These are phyloP conservation scores for Tripterygium wilfordii DNA, from an alignment of 177 flowering plant species.

Conservation along the genomic window DNA sequence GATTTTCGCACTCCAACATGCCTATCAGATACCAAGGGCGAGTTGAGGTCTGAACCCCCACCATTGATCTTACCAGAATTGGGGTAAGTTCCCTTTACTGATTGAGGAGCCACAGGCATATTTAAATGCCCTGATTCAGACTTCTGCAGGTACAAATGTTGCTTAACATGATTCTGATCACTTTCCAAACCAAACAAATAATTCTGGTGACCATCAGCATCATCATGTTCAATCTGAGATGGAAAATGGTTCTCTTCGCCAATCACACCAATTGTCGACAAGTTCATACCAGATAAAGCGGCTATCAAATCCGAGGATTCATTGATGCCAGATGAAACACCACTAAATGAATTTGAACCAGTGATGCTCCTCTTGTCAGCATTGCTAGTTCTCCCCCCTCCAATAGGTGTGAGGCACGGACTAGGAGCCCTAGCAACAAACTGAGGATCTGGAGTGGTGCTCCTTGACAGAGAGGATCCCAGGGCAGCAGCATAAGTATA, in stretches of 20 bases:
- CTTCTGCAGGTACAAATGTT: constrained; percentile 31
- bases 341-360: constrained; percentile 39
- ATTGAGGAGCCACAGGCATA: constrained; percentile 24
- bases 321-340: constrained; percentile 31
- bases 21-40: constrained; percentile 24
- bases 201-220: constrained; percentile 31
- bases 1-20: constrained; percentile 30
- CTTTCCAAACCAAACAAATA: constrained; percentile 40
- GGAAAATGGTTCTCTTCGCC: constrained; percentile 37
- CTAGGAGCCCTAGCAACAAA: constrained; percentile 60
- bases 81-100: constrained; percentile 16
- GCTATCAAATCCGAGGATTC: constrained; percentile 48
- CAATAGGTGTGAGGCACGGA: constrained; percentile 60
- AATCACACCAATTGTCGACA: constrained; percentile 40
- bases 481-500: constrained; percentile 62
- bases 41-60: constrained; percentile 20
- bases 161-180: constrained; percentile 34
- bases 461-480: constrained; percentile 63
- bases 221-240: constrained; percentile 35
- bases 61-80: constrained; percentile 27
- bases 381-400: constrained; percentile 36
- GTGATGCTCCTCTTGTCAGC: constrained; percentile 45
- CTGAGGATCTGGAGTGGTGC: constrained; percentile 75
- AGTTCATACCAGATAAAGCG: constrained; percentile 62
- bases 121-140: constrained; percentile 37